phyloP scores from a whole-genome alignment of 1,139 yeast species.

The Pichiaceae sp. region DNA sequence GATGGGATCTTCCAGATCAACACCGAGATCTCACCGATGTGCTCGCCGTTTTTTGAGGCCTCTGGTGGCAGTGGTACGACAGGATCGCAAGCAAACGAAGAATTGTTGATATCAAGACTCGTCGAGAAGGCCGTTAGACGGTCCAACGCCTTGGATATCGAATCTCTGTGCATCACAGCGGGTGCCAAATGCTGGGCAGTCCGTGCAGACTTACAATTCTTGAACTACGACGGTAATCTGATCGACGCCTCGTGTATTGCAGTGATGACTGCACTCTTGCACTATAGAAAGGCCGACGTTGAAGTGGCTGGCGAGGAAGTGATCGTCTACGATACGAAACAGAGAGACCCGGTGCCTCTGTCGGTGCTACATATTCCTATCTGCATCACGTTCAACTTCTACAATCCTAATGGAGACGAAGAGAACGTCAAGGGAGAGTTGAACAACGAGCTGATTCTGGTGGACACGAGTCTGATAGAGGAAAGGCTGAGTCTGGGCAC shows the following conservation, averaged over 20 bases:
- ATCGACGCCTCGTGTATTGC: constrained; percentile 89
- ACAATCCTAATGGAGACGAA: constrained; percentile 56
- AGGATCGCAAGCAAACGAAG: constrained; percentile 61
- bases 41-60: constrained; percentile 68
- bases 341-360: constrained; percentile 80
- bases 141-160: constrained; percentile 85
- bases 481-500: constrained; percentile 72
- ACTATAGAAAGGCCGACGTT: constrained; percentile 78
- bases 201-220: constrained; percentile 80
- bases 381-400: constrained; percentile 84
- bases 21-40: constrained; percentile 86
- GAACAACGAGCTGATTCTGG: constrained; percentile 51
- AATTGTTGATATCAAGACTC: constrained; percentile 65
- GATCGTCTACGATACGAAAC: constrained; percentile 61
- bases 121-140: constrained; percentile 88
- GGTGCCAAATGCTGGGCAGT: constrained; percentile 89
- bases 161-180: constrained; percentile 81
- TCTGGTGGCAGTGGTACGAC: constrained; percentile 28
- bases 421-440: constrained; percentile 61
- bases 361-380: constrained; percentile 85
- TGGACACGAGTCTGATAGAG: constrained; percentile 76
- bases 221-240: constrained; percentile 87
- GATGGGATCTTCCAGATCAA: constrained; percentile 83
- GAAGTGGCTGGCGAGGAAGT: constrained; percentile 62
- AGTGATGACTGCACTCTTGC: constrained; percentile 77